Percentiles rank a stretch among this genome's conserved stretches.
phyloP scores from a whole-genome alignment of 192 early-diverging fungal genomes.

The Mortierella antarctica region DNA sequence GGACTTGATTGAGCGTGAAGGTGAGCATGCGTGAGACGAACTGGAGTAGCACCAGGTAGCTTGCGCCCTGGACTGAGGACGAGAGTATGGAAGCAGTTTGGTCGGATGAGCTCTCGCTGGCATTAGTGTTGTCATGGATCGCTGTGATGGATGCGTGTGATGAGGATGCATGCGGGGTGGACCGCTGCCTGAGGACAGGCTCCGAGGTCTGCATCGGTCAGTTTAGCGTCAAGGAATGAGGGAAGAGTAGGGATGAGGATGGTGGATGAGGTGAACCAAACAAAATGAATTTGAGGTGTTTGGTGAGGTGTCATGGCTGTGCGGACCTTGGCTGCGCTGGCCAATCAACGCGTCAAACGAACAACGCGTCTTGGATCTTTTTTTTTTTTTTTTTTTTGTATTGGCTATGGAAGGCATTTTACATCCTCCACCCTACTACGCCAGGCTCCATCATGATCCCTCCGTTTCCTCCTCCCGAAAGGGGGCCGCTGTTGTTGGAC shows the following conservation, averaged over 20 bases:
- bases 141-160: neutral
- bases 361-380: neutral
- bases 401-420: neutral
- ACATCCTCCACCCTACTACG: conserved; percentile 31
- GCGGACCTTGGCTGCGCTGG: too few species aligned
- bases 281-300: too few species aligned
- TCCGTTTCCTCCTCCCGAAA: conserved; percentile 1
- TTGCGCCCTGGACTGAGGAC: conserved; percentile 76
- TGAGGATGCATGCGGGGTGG: neutral
- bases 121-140: neutral
- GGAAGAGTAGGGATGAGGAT: too few species aligned
- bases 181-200: conserved; percentile 25
- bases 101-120: conserved; percentile 6
- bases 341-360: too few species aligned
- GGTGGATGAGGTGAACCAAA: too few species aligned
- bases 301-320: too few species aligned
- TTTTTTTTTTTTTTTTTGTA: neutral
- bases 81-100: conserved; percentile 56
- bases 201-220: conserved; percentile 17
- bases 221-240: too few species aligned
- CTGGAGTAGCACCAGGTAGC: conserved; percentile 81
- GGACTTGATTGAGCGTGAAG: conserved; percentile 83
- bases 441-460: conserved; percentile 6
- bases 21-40: conserved; percentile 80
- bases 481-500: conserved; percentile 14